These are phyloP conservation scores for Colletotrichum sp. DNA, from an alignment of 2,329 filamentous ascomycete species.

Conservation along the genomic window DNA sequence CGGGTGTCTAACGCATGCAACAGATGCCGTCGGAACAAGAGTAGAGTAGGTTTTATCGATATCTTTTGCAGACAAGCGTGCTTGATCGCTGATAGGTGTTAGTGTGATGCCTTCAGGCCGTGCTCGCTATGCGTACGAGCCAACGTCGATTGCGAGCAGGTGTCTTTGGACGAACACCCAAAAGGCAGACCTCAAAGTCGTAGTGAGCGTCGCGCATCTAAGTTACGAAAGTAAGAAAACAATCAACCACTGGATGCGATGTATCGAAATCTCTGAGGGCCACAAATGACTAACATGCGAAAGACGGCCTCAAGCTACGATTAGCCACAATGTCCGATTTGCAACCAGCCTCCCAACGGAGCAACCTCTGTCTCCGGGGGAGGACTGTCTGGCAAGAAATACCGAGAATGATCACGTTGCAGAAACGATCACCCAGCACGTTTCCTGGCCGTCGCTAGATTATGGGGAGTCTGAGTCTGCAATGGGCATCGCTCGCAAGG, in stretches of 20 bases:
- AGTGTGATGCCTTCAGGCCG: background rate
- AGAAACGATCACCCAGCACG: accelerated
- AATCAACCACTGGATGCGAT: background rate
- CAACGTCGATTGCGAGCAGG: background rate
- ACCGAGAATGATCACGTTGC: background rate
- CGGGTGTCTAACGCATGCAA: background rate
- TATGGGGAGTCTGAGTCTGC: background rate
- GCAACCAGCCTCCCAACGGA: background rate
- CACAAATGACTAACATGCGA: background rate
- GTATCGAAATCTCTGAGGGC: background rate
- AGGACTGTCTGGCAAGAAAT: background rate
- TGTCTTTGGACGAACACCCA: background rate
- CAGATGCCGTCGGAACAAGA: background rate
- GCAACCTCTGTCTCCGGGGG: background rate
- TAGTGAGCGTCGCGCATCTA: background rate
- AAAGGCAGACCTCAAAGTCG: background rate
- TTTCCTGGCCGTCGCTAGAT: background rate
- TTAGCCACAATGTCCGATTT: background rate
- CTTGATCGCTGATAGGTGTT: background rate
- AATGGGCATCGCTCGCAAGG: background rate
- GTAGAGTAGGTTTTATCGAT: background rate
- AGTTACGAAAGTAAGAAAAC: background rate
- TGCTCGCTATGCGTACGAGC: background rate
- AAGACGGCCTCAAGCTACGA: background rate
- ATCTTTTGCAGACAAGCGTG: background rate